Evolutionary conservation across 495 filamentous ascomycete species (phyloP).

Genomic region (Penicillium psychrofluorescens): DNA sequence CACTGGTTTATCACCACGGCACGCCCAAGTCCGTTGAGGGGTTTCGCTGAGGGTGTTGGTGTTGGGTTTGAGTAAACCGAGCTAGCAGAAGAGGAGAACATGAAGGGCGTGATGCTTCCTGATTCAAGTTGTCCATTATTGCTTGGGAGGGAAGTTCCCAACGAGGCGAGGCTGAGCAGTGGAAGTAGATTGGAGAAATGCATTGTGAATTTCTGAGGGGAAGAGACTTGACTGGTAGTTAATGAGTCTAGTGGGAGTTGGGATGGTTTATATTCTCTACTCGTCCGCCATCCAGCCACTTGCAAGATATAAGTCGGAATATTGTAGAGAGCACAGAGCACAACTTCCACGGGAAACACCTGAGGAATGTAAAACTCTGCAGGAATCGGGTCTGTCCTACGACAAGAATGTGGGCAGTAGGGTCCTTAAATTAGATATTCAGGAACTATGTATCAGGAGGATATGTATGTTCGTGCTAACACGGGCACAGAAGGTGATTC

Average conservation of each 20-base stretch:
- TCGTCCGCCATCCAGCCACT: too few relatives aligned
- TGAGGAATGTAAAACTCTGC: neutral
- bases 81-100: neutral
- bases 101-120: constrained; percentile 2
- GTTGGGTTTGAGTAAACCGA: neutral
- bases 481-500: too few relatives aligned
- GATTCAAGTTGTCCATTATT: neutral
- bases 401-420: too few relatives aligned
- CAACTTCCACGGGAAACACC: neutral
- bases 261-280: too few relatives aligned
- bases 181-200: too few relatives aligned
- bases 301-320: too few relatives aligned
- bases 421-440: too few relatives aligned
- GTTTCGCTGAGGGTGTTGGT: constrained; percentile 1
- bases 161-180: too few relatives aligned
- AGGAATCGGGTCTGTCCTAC: too few relatives aligned
- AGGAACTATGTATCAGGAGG: neutral
- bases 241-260: too few relatives aligned
- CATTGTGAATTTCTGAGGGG: neutral
- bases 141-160: too few relatives aligned
- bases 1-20: constrained; percentile 48
- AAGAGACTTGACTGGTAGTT: neutral
- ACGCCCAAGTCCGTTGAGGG: constrained; percentile 27
- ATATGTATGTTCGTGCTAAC: neutral
- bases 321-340: too few relatives aligned